These are phyloP conservation scores for Lathyrus tuberosus DNA, from an alignment of 306 rosid species.

Conservation along the genomic window DNA sequence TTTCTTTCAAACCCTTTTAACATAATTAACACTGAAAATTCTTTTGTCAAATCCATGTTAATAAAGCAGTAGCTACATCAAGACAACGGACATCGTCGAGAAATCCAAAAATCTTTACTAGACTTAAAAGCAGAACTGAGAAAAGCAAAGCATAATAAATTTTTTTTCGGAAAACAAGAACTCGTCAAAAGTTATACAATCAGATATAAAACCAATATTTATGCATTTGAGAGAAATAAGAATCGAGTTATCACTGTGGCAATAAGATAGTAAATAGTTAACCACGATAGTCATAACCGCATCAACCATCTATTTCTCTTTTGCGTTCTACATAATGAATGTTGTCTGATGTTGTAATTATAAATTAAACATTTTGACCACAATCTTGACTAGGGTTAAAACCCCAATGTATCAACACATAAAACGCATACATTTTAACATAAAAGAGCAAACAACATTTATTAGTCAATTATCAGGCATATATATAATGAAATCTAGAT, in stretches of 20 bases:
- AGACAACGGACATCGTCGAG: no score
- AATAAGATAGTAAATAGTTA: not conserved
- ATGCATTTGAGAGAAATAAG: constrained; percentile 80
- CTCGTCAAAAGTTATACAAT: constrained; percentile 42
- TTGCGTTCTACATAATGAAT: not conserved
- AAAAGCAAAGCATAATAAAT: constrained; percentile 44
- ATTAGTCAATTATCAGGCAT: not conserved
- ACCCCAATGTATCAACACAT: not conserved
- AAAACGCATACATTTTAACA: not conserved
- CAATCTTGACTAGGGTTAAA: not conserved
- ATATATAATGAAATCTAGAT: not conserved
- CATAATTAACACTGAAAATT: no score
- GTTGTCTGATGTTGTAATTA: not conserved
- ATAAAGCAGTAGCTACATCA: no score
- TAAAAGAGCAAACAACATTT: not conserved
- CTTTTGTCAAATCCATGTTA: no score
- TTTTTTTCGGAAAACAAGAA: constrained; percentile 36
- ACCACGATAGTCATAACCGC: not conserved
- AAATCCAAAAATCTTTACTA: constrained; percentile 63
- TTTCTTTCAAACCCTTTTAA: no score
- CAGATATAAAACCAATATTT: constrained; percentile 67
- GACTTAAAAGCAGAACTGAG: constrained; percentile 64
- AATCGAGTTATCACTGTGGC: constrained; percentile 76
- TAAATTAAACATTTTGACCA: not conserved
- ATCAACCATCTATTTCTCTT: not conserved